Evolutionary conservation across 2,329 filamentous ascomycete species (phyloP), one percentile per base, ranked within the genome.

Genomic region (Exophiala sp.): DNA sequence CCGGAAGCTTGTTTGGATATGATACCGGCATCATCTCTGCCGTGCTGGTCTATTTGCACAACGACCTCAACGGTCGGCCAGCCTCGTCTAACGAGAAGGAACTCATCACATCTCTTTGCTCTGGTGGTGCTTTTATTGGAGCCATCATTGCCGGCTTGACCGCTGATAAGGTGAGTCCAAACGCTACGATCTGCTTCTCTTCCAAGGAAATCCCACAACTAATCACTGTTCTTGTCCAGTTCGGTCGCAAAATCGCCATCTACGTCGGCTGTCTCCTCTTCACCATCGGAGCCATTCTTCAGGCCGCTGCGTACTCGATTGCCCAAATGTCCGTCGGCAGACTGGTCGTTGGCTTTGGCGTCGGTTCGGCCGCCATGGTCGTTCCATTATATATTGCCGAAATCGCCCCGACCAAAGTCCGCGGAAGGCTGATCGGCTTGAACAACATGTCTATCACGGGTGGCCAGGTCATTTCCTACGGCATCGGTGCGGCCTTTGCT

Each of bases 401-500:
- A 48, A 64, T 77, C 2, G 70, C 75, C 1, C 75, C 74, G 0
- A 69, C 73, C 2, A 73, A 71, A 52, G 70, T 72, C 35, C 68
- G 75, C 43, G 75, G 75, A 13, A 66, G 70, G 2, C 72, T 75
- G 66, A 72, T 76, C 58, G 70, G 65, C 1, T 61, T 77, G 19
- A 83, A 88, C 53, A 81, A 84, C 22, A 71, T 96, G 21, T 88
- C 93, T 58, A 84, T 96, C 48, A 95, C 90, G 0, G 73, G 86
- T 8, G 91, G 91, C 0, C 90, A 96, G 68, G 86, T 95, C 1
- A 78, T 94, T 13, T 89, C 90, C 1, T 96, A 96, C 66, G 66
- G 93, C 1, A 71, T 89, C 7, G 91, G 90, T 1, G 95, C 86
- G 83, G 66, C 76, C 0, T 83, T 95, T 72, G 71, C 42, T 76